A percentile compares a stretch with the other conserved stretches of the same genome.
Evolutionary conservation across 176 grass and related monocot species (phyloP).

Genomic region (Ampelocalamus luodianensis): DNA sequence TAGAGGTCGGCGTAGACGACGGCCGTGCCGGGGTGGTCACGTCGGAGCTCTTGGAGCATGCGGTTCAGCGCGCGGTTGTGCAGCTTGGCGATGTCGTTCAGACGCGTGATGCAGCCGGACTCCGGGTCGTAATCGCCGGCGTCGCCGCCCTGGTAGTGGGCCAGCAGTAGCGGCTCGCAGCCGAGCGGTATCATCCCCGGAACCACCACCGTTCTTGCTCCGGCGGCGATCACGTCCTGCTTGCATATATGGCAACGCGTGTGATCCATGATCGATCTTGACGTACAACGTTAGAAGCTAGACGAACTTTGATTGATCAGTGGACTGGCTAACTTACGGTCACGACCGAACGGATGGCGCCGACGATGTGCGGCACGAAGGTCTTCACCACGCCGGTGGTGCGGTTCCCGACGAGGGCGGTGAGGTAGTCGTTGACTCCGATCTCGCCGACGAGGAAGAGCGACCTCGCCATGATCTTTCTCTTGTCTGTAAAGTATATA

Average conservation of each 20-base stretch:
- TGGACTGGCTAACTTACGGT: slow-evolving; percentile 17
- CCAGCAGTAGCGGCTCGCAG: slow-evolving; percentile 56
- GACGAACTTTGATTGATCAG: neutral
- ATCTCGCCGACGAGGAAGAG: slow-evolving; percentile 57
- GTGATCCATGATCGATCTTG: neutral
- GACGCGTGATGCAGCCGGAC: slow-evolving; percentile 55
- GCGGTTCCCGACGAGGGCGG: slow-evolving; percentile 43
- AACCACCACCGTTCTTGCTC: slow-evolving; percentile 54
- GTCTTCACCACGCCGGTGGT: slow-evolving; percentile 10
- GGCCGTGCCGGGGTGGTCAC: slow-evolving; percentile 29
- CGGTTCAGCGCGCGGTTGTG: slow-evolving; percentile 59
- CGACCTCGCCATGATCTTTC: slow-evolving; percentile 13
- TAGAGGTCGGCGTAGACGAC: slow-evolving; percentile 73
- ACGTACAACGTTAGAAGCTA: neutral
- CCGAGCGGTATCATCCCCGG: slow-evolving; percentile 60
- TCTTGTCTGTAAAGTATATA: too few species aligned
- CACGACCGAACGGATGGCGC: slow-evolving; percentile 39
- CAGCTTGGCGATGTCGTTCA: slow-evolving; percentile 54
- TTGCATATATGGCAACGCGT: neutral
- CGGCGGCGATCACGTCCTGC: slow-evolving; percentile 53
- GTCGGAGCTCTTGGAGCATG: slow-evolving; percentile 31
- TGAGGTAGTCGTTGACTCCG: slow-evolving; percentile 64
- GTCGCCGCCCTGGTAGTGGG: slow-evolving; percentile 7
- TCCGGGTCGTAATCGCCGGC: slow-evolving; percentile 48
- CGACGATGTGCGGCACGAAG: slow-evolving; percentile 53